Conservation (phyloP, 164 flowering plant genomes). For the Vitis rupestris region DNA sequence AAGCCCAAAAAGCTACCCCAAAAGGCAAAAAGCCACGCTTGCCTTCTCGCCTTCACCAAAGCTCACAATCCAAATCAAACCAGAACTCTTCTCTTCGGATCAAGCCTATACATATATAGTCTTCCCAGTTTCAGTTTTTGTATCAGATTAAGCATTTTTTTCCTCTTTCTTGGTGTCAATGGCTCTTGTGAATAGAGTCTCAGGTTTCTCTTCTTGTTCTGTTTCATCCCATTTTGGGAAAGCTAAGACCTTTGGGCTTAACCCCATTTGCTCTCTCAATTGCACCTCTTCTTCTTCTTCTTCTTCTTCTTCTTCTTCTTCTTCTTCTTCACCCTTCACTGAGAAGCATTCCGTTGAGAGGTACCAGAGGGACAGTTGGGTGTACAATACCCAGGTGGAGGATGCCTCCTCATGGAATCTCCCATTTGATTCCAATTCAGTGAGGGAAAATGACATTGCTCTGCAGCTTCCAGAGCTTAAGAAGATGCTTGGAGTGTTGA, state of each 20-base stretch:
- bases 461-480: slow-evolving; percentile 81
- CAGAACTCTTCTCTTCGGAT: too few species aligned
- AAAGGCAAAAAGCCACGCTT: too few species aligned
- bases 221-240: slow-evolving; percentile 8
- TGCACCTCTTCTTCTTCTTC: slow-evolving; percentile 13
- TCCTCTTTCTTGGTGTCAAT: not conserved
- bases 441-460: slow-evolving; percentile 68
- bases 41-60: too few species aligned
- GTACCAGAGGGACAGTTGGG: slow-evolving; percentile 65
- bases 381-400: slow-evolving; percentile 36
- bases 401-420: slow-evolving; percentile 22
- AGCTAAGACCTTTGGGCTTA: not conserved
- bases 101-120: too few species aligned
- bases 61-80: too few species aligned
- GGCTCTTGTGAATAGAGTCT: slow-evolving; percentile 17
- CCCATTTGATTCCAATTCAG: slow-evolving; percentile 27
- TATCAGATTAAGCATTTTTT: too few species aligned
- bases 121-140: too few species aligned
- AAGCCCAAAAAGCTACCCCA: too few species aligned
- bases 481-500: slow-evolving; percentile 62
- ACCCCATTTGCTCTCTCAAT: slow-evolving; percentile 19
- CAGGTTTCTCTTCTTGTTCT: slow-evolving; percentile 7
- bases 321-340: slow-evolving; percentile 62
- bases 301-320: slow-evolving; percentile 36
- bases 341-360: slow-evolving; percentile 69